Conservation (phyloP, 2,329 filamentous ascomycete species). For the Basipetospora chlamydospora region DNA sequence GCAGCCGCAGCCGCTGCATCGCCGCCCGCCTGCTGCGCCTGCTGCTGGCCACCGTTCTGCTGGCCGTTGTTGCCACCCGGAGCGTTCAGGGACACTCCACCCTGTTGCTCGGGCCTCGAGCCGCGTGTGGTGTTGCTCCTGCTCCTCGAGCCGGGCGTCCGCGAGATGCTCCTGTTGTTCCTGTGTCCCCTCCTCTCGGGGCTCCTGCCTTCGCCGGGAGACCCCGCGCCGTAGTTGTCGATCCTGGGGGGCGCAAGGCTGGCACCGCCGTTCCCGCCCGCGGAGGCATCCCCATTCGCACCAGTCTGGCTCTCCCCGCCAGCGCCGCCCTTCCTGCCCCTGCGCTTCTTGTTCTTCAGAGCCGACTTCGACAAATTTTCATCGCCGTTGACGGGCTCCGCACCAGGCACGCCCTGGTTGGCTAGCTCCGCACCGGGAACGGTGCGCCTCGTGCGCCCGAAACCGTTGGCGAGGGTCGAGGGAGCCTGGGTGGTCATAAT, state of each 20-base stretch:
- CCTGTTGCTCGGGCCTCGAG: conserved; percentile 11
- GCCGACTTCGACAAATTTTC: conserved; percentile 71
- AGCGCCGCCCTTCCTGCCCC: conserved; percentile 76
- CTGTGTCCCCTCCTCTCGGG: conserved; percentile 44
- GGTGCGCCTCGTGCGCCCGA: conserved; percentile 58
- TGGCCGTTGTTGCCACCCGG: conserved; percentile 9
- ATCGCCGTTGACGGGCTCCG: conserved; percentile 49
- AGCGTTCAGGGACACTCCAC: neutral
- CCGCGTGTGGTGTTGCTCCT: conserved; percentile 36
- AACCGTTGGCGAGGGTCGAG: conserved; percentile 69
- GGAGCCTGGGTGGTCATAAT: conserved; percentile 37
- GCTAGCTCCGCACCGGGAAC: conserved; percentile 69
- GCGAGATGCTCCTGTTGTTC: conserved; percentile 42
- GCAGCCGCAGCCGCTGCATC: conserved; percentile 33
- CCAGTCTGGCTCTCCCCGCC: conserved; percentile 42
- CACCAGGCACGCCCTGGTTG: conserved; percentile 49
- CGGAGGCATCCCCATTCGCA: conserved; percentile 6
- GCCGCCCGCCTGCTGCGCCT: conserved; percentile 15
- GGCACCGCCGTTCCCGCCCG: conserved; percentile 16
- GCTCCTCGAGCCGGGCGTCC: conserved; percentile 31
- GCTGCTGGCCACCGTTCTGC: conserved; percentile 17
- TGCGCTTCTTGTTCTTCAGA: conserved; percentile 97
- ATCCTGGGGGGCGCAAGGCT: conserved; percentile 32
- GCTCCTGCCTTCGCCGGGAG: too few relatives aligned
- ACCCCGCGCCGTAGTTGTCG: conserved; percentile 22